Evolutionary conservation across 1,139 yeast genomes (phyloP).

Genomic region (Hemisphaericaspora xylanilytica): DNA sequence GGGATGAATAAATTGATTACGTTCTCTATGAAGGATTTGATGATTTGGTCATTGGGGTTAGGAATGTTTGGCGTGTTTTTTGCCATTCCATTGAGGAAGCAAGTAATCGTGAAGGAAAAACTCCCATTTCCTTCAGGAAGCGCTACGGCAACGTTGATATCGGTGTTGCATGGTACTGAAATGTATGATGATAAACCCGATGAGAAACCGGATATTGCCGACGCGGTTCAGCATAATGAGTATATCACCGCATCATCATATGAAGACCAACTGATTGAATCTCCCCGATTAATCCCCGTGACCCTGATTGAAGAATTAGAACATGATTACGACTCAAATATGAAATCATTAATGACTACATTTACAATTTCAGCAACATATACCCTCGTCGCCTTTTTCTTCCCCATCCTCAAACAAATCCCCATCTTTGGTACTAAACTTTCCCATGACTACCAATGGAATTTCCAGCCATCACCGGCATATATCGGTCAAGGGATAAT

Average conservation of each 20-base stretch:
- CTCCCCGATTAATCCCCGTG: conserved; percentile 1
- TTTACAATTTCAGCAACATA: conserved; percentile 69
- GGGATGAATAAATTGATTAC: conserved; percentile 50
- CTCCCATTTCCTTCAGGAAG: conserved; percentile 93
- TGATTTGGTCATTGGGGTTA: conserved; percentile 80
- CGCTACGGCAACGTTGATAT: conserved; percentile 90
- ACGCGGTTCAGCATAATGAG: no score
- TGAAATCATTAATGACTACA: conserved; percentile 55
- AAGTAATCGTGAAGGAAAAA: conserved; percentile 80
- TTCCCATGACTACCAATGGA: conserved; percentile 76
- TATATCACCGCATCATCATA: no score
- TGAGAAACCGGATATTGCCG: background rate
- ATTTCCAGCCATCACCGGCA: conserved; percentile 94
- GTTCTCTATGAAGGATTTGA: conserved; percentile 48
- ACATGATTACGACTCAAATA: conserved; percentile 49
- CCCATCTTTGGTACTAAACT: conserved; percentile 73
- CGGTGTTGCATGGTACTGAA: conserved; percentile 76
- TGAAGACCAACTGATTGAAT: background rate
- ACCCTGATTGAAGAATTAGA: conserved; percentile 2
- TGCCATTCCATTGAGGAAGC: conserved; percentile 83
- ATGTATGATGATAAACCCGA: conserved; percentile 40
- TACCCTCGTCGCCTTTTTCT: conserved; percentile 67
- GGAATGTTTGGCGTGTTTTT: conserved; percentile 95
- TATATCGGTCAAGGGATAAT: conserved; percentile 96
- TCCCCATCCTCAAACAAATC: conserved; percentile 64